Evolutionary conservation across 768 basidiomycete genomes (phyloP).

Genomic region (Calocybe cyanea): DNA sequence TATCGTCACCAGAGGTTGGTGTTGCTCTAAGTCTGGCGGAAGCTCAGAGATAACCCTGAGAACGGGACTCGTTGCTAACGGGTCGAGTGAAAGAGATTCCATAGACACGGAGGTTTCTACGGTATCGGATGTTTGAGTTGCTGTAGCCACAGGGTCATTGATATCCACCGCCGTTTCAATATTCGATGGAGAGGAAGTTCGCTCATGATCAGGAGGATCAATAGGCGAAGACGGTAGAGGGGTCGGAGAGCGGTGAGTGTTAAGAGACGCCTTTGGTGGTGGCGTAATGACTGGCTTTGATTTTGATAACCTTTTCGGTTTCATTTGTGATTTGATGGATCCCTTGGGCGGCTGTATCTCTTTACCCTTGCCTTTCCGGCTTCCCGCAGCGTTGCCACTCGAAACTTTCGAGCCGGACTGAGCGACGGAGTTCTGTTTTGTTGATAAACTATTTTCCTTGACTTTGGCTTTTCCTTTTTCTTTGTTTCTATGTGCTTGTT

Average conservation of each 20-base stretch:
- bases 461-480: conserved; percentile 12
- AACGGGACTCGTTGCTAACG: too few species aligned
- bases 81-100: background rate
- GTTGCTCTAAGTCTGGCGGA: too few species aligned
- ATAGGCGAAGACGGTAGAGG: conserved; percentile 3
- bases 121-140: background rate
- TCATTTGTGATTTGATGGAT: conserved; percentile 34
- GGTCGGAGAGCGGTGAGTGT: background rate
- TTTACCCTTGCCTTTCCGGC: conserved; percentile 12
- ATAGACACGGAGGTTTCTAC: background rate
- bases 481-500: conserved; percentile 14
- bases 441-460: background rate
- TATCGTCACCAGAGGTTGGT: too few species aligned
- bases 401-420: background rate
- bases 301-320: conserved; percentile 23
- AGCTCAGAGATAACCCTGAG: too few species aligned
- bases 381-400: background rate
- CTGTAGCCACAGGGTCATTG: background rate
- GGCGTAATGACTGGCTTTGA: conserved; percentile 24
- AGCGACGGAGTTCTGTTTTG: conserved; percentile 12
- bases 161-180: conserved; percentile 8
- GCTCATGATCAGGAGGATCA: background rate
- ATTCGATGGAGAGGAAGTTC: conserved; percentile 3
- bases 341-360: conserved; percentile 18
- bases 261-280: background rate